Percentiles rank a stretch among this genome's conserved stretches.
phyloP scores from a whole-genome alignment of 805 yeast species.

The Maudiozyma pseudohumilis region DNA sequence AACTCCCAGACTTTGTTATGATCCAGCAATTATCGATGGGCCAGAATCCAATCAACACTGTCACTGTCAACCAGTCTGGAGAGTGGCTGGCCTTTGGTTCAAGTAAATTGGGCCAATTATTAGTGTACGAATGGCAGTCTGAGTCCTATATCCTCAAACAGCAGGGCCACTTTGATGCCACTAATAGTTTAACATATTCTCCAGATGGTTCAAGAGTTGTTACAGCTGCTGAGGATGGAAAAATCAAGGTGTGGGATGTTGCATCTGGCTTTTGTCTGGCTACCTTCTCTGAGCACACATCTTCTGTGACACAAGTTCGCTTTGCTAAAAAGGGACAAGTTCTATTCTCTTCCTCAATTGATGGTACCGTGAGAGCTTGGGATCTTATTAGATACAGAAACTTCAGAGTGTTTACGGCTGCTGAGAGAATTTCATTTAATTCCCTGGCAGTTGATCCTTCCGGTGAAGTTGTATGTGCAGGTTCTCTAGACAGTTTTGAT shows the following conservation, averaged over 20 bases:
- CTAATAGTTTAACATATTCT: slow-evolving; percentile 75
- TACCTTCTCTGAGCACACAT: slow-evolving; percentile 83
- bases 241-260: slow-evolving; percentile 93
- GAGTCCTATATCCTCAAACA: slow-evolving; percentile 92
- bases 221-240: slow-evolving; percentile 95
- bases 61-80: slow-evolving; percentile 70
- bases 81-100: slow-evolving; percentile 98
- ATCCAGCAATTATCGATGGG: slow-evolving; percentile 89
- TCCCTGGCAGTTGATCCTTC: slow-evolving; percentile 92
- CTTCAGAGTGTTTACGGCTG: slow-evolving; percentile 88
- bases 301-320: slow-evolving; percentile 78
- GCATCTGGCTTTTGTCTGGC: slow-evolving; percentile 84
- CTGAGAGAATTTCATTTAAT: slow-evolving; percentile 77
- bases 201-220: slow-evolving; percentile 91
- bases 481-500: slow-evolving; percentile 80
- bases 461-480: slow-evolving; percentile 95
- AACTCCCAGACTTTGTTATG: slow-evolving; percentile 67
- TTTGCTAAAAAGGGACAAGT: slow-evolving; percentile 89
- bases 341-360: slow-evolving; percentile 80
- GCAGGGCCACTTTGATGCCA: slow-evolving; percentile 92
- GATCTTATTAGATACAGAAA: slow-evolving; percentile 87
- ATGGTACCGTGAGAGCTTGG: slow-evolving; percentile 97
- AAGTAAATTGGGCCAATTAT: slow-evolving; percentile 75
- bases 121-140: slow-evolving; percentile 98
- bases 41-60: slow-evolving; percentile 77